Base-by-base conservation (phyloP, 352 stramenopile species). In the Phytophthora constricta region DNA sequence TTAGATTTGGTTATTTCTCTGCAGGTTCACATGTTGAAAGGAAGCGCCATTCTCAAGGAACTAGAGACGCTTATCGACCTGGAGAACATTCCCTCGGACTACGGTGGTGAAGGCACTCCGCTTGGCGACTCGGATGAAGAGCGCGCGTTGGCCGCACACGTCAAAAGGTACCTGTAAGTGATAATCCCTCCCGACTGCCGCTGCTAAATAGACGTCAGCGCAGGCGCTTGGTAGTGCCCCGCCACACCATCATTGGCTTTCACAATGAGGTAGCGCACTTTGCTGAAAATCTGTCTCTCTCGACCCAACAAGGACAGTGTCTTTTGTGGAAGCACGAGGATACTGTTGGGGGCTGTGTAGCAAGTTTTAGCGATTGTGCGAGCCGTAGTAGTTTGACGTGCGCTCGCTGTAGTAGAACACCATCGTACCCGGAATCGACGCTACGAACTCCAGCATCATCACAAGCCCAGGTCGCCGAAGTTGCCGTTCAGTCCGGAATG, bases 1-100 rank as follows among this genome's bases (percentile, higher is more conserved):
- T 43, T 27, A 17, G 19, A 47, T 37, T 60, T 55, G 28, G n/a
- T n/a, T n/a, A n/a, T 71, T 56, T 64, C 60, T 34, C 23, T 51
- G 48, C n/a, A 90, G 79, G 77, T 89, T 16, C 84, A 95, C 48
- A 93, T 93, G 84, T 74, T 95, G 37, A 93, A 93, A 58, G 86
- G 85, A 16, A 90, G 79, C 65, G 84, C 81, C 20, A 95, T 95
- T 70, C 61, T 92, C 27, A 77, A 76, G 26, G 82, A 93, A 28
- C 55, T 93, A 28, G 80, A 92, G 70, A 88, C 76, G 48, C 63
- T 92, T 39, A 90, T 95, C 53, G 79, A 93, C 25, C 11, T 71
- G 11, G 72, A 87, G 42, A 86, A 91, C 50, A 91, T 92, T 43
- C 82, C 85, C 7, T 87, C 74, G 20, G 84, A 94, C 56, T 76